Evolutionary conservation across 345 rosid species (phyloP).

Genomic region (Ricinus communis): DNA sequence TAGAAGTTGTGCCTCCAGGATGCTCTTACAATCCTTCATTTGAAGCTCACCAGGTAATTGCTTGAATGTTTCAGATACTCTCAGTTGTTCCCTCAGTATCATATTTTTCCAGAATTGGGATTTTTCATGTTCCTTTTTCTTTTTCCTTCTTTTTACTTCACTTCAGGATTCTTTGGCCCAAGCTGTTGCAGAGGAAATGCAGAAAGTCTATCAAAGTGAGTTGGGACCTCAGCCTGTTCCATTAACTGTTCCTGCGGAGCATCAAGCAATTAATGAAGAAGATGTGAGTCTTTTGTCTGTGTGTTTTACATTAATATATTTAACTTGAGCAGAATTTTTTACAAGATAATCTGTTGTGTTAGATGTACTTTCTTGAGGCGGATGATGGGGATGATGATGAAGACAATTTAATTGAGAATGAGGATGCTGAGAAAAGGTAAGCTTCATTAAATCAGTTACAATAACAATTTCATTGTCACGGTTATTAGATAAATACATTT

Average conservation of each 20-base stretch:
- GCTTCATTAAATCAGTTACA: background rate
- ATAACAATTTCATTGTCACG: background rate
- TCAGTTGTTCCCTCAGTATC: background rate
- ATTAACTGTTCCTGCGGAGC: slow-evolving; percentile 54
- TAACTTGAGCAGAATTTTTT: slow-evolving; percentile 6
- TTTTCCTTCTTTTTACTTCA: slow-evolving; percentile 5
- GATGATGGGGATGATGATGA: slow-evolving; percentile 58
- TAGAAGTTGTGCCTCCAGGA: slow-evolving; percentile 90
- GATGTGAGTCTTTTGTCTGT: slow-evolving; percentile 46
- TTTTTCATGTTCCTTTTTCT: background rate
- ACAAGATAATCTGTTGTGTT: slow-evolving; percentile 17
- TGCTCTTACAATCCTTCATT: slow-evolving; percentile 85
- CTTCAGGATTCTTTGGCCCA: slow-evolving; percentile 78
- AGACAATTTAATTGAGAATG: slow-evolving; percentile 35
- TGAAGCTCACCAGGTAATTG: slow-evolving; percentile 78
- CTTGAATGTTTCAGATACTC: background rate
- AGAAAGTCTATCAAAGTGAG: slow-evolving; percentile 70
- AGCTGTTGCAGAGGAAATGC: slow-evolving; percentile 98
- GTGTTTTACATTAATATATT: background rate
- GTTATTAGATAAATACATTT: background rate
- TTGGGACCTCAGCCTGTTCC: slow-evolving; percentile 94
- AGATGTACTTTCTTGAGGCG: slow-evolving; percentile 80
- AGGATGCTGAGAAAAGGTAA: slow-evolving; percentile 51
- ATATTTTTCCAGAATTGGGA: too few relatives aligned
- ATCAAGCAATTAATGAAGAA: slow-evolving; percentile 55